Conservation (phyloP, 768 basidiomycete genomes). For the Auricularia heimuer region DNA sequence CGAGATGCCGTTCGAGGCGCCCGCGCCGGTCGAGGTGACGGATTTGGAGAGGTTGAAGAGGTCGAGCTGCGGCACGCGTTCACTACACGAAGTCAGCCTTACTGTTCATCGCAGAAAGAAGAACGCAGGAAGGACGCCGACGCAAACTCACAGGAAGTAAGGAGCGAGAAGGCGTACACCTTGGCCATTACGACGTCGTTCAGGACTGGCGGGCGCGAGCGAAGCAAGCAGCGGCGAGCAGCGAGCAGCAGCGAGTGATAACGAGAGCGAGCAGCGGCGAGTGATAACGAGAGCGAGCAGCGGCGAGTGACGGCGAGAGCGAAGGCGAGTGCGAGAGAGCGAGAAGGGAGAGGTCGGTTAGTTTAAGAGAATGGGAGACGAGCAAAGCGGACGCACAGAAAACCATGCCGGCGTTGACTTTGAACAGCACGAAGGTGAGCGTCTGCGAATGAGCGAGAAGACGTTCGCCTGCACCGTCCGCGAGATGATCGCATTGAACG, state of each 20-base stretch:
- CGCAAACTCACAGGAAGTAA: not conserved
- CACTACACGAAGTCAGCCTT: not conserved
- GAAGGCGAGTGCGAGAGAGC: too few species aligned
- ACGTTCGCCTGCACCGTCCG: conserved; percentile 1
- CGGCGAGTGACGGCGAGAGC: too few species aligned
- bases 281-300: too few species aligned
- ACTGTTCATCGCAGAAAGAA: not conserved
- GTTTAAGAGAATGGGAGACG: too few species aligned
- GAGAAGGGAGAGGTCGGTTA: too few species aligned
- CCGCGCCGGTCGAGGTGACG: not conserved
- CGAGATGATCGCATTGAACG: not conserved
- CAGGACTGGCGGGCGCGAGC: not conserved
- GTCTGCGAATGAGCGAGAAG: conserved; percentile 1
- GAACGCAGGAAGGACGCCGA: not conserved
- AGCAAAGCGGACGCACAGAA: not conserved
- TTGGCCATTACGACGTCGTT: not conserved
- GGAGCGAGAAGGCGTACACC: not conserved
- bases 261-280: too few species aligned
- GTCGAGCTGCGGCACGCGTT: not conserved
- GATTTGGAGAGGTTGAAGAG: not conserved
- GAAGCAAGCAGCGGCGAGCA: too few species aligned
- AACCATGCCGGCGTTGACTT: not conserved
- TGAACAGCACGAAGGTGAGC: conserved; percentile 1
- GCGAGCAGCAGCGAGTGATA: too few species aligned
- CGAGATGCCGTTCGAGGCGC: not conserved